phyloP scores from a whole-genome alignment of 352 stramenopile genomes.

The Globisporangium canariense region DNA sequence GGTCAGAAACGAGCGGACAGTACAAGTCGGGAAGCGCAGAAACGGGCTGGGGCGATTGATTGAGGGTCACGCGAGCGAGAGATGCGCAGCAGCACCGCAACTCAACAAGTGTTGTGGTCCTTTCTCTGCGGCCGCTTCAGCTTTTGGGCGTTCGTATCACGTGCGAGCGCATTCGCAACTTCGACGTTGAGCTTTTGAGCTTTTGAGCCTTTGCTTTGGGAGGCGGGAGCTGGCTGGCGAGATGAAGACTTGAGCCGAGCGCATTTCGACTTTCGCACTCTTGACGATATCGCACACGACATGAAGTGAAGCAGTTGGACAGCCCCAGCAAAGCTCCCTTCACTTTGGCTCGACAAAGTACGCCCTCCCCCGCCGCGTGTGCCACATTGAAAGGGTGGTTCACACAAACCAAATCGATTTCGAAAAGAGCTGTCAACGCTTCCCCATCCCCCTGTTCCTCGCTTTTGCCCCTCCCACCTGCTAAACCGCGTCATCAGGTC shows the following conservation, averaged over 20 bases:
- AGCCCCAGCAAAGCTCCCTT: no score
- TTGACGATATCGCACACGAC: neutral
- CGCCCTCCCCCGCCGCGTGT: no score
- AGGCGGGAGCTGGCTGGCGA: neutral
- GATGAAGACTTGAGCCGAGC: no score
- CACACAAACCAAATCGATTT: no score
- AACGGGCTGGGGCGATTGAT: neutral
- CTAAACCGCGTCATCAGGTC: neutral
- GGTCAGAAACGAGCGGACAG: neutral
- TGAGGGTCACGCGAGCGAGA: neutral
- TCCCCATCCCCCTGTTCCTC: no score
- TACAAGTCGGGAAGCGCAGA: neutral
- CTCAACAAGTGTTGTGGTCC: neutral
- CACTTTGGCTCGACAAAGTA: no score
- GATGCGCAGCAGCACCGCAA: neutral
- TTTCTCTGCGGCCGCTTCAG: neutral
- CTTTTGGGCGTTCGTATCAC: neutral
- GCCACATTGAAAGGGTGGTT: no score
- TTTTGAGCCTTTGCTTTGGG: neutral
- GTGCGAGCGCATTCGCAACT: neutral
- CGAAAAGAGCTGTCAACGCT: no score
- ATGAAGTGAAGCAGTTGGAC: neutral
- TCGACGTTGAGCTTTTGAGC: slow-evolving; percentile 1
- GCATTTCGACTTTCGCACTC: no score
- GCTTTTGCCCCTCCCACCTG: neutral